Base-by-base conservation (phyloP, 208 protist species). In the Acanthamoeba healyi region DNA sequence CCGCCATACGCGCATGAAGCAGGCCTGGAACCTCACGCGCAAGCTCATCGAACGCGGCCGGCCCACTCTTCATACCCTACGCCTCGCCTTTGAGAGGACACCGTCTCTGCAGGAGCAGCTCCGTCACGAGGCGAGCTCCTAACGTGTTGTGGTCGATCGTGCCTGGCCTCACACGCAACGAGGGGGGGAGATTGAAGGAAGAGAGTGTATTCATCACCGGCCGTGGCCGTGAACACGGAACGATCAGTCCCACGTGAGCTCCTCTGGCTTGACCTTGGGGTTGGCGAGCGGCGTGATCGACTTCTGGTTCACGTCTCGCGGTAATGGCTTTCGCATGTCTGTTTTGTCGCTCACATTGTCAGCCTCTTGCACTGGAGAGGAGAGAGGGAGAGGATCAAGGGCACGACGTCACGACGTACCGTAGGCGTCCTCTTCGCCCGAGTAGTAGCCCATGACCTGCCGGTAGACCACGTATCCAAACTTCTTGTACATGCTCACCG, bases 381-480 rank as follows among this genome's bases (percentile, higher is more conserved):
- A 12, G 63, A 49, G 32, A 26, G 94, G 6, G 29, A 12, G 44
- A n/a, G 74, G 44, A 61, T 3, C 17, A 26, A 84, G 32, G 26
- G 24, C 38, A n/a, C 14, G 26, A 32, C 6, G 51, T 10, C 44
- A 46, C 24, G 84, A 4, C 12, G 4, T 93, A 97, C 96, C 96
- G 61, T 96, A 97, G 5, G 97, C 97, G 94, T 98, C 97, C 86
- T 98, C 98, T 54, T 96, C 94, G 14, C 97, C 98, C 0, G 97
- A 97, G 84, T 98, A 99, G 95, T 98, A 99, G 6, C 95, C 96
- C 19, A 98, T 92, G 32, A 99, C 97, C 3, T 92, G 97, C 9
- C 99, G 97, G 95, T 99, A 99, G 0, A 99, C 96, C 90, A 98
- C 97, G 96, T 99, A 99, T 10, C 99, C 99, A 40, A 99, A 96